phyloP scores from a whole-genome alignment of 441 rosid genomes.

The Euphorbia celastroides region DNA sequence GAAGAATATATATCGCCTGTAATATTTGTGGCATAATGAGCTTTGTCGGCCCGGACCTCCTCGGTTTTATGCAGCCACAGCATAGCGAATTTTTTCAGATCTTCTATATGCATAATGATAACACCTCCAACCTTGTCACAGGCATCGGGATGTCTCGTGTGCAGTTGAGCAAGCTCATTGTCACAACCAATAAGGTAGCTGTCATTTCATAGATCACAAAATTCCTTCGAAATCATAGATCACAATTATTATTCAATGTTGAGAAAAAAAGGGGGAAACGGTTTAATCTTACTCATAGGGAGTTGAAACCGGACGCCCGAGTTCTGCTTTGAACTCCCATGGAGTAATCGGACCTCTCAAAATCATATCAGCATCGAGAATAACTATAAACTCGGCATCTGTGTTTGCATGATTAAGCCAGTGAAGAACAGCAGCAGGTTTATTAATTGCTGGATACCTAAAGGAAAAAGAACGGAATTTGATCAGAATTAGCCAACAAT shows the following conservation, averaged over 20 bases:
- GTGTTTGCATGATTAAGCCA: constrained; percentile 89
- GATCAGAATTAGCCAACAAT: neutral
- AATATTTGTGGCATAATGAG: constrained; percentile 78
- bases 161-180: constrained; percentile 91
- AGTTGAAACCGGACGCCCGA: constrained; percentile 95
- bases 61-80: constrained; percentile 94
- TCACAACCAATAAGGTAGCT: constrained; percentile 96
- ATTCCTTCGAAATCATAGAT: constrained; percentile 27
- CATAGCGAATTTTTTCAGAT: constrained; percentile 77
- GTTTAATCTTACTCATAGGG: constrained; percentile 75
- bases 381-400: constrained; percentile 89
- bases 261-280: too few relatives aligned
- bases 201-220: constrained; percentile 19
- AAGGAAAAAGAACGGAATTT: constrained; percentile 3
- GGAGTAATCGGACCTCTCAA: constrained; percentile 96
- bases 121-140: constrained; percentile 99
- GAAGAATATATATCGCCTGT: constrained; percentile 89
- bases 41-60: constrained; percentile 96
- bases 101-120: constrained; percentile 95
- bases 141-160: constrained; percentile 85
- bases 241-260: too few relatives aligned
- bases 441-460: constrained; percentile 99
- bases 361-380: constrained; percentile 99
- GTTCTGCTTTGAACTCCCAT: constrained; percentile 92
- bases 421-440: constrained; percentile 98